A percentile compares a stretch with the other conserved stretches of the same genome.
Conservation (phyloP, 1,284 basidiomycete species). For the Ceratobasidium sp. region DNA sequence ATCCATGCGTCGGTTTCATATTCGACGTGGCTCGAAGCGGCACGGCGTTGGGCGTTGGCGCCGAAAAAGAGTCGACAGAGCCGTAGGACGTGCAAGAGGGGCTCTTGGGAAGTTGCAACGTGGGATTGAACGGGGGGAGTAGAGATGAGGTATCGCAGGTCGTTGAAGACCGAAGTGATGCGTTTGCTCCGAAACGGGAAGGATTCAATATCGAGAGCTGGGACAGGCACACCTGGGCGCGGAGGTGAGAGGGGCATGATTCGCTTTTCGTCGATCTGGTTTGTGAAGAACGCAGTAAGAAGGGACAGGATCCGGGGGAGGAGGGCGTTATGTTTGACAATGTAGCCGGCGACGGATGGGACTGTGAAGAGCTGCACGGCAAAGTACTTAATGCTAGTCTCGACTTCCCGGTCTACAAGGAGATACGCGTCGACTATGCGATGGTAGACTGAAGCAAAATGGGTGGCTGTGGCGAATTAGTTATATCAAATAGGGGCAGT, state of each 20-base stretch:
- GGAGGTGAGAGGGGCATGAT: slow-evolving; percentile 60
- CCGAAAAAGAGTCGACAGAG: slow-evolving; percentile 89
- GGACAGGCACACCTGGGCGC: slow-evolving; percentile 49
- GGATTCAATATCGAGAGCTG: slow-evolving; percentile 75
- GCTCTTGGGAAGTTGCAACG: slow-evolving; percentile 68
- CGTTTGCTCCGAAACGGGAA: slow-evolving; percentile 91
- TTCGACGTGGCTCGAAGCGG: slow-evolving; percentile 81
- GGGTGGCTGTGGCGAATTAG: slow-evolving; percentile 63
- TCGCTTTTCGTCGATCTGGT: slow-evolving; percentile 73
- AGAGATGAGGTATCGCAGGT: slow-evolving; percentile 78
- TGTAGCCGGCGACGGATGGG: slow-evolving; percentile 79
- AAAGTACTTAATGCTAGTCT: slow-evolving; percentile 91
- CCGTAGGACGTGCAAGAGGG: slow-evolving; percentile 62
- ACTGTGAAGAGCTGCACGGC: slow-evolving; percentile 90
- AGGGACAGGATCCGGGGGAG: slow-evolving; percentile 78
- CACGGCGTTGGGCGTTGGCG: slow-evolving; percentile 87
- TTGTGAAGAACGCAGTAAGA: slow-evolving; percentile 87
- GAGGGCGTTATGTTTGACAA: slow-evolving; percentile 76
- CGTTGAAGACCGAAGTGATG: slow-evolving; percentile 88
- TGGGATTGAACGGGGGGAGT: slow-evolving; percentile 77
- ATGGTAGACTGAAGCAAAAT: slow-evolving; percentile 84
- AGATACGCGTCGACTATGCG: slow-evolving; percentile 90
- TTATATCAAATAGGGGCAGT: slow-evolving; percentile 36
- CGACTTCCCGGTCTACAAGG: slow-evolving; percentile 87
- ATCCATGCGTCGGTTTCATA: slow-evolving; percentile 96